phyloP scores from a whole-genome alignment of 2,329 filamentous ascomycete species.

The Venturiaceae sp. region DNA sequence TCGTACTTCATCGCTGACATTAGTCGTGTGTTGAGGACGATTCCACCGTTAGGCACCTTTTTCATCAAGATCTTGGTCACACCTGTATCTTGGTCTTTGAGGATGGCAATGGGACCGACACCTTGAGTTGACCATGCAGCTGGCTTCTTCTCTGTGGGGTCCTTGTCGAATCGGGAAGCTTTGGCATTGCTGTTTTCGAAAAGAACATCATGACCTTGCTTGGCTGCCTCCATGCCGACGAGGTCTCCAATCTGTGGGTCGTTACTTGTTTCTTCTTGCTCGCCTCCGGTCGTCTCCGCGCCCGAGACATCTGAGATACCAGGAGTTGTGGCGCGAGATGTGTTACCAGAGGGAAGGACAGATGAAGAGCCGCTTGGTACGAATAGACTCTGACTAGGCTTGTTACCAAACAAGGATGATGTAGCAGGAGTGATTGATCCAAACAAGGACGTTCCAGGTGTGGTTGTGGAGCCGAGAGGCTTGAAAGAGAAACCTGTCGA shows the following conservation, averaged over 20 bases:
- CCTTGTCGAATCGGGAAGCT: conserved; percentile 37
- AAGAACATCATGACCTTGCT: conserved; percentile 55
- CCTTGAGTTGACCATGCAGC: conserved; percentile 59
- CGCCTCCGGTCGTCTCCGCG: conserved; percentile 14
- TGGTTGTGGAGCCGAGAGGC: conserved; percentile 9
- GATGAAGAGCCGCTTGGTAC: conserved; percentile 4
- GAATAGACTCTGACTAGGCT: conserved; percentile 9
- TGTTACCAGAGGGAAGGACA: conserved; percentile 14
- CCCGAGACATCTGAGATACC: conserved; percentile 16
- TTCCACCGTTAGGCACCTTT: conserved; percentile 63
- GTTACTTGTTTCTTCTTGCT: conserved; percentile 16
- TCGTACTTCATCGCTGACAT: conserved; percentile 55
- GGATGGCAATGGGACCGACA: conserved; percentile 59
- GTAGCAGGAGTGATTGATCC: neutral
- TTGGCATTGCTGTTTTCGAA: conserved; percentile 32
- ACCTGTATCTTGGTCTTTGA: conserved; percentile 63
- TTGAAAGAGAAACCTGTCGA: conserved; percentile 20
- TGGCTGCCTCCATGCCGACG: conserved; percentile 55
- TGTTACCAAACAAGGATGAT: neutral
- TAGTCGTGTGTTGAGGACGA: conserved; percentile 62
- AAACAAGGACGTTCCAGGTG: conserved; percentile 10
- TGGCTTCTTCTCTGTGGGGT: neutral
- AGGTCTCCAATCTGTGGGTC: conserved; percentile 55
- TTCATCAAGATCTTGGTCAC: conserved; percentile 61
- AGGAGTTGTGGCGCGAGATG: conserved; percentile 19